A percentile compares a stretch with the other conserved stretches of the same genome.
These are phyloP conservation scores for Acanthamoeba culbertsoni DNA, from an alignment of 208 protist genomes.

Conservation along the genomic window DNA sequence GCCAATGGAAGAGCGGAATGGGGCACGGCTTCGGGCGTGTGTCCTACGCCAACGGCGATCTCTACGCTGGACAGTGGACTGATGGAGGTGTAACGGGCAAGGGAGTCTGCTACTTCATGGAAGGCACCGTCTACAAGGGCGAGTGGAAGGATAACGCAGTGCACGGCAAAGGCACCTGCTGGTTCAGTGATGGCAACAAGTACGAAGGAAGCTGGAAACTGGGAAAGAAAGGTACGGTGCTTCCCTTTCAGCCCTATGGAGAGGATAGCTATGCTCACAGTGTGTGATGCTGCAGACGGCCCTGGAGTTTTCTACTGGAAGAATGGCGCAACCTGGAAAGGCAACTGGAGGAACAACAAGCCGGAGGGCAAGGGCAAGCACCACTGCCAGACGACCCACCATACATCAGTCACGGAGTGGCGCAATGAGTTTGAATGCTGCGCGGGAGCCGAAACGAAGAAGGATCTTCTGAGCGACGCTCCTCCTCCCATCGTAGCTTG, in stretches of 20 bases:
- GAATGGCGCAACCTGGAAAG: slow-evolving; percentile 6
- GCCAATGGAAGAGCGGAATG: slow-evolving; percentile 33
- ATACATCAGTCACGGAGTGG: not conserved
- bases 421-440: not conserved
- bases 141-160: slow-evolving; percentile 29
- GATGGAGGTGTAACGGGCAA: slow-evolving; percentile 9
- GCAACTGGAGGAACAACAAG: slow-evolving; percentile 27
- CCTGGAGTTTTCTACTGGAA: slow-evolving; percentile 14
- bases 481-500: not conserved
- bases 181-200: slow-evolving; percentile 34
- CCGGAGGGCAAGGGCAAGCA: slow-evolving; percentile 44
- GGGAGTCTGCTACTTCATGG: slow-evolving; percentile 33
- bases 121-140: slow-evolving; percentile 21
- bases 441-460: not conserved
- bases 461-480: not conserved
- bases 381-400: not conserved
- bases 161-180: not conserved
- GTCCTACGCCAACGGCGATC: slow-evolving; percentile 26
- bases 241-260: not conserved
- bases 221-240: not conserved
- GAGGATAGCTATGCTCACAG: not conserved
- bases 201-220: slow-evolving; percentile 6
- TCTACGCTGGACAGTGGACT: slow-evolving; percentile 22
- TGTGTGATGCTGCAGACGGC: not conserved
- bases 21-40: not conserved